Evolutionary conservation across 1,284 basidiomycete species (phyloP), one percentile per base, ranked within the genome.

Genomic region (Gomphus bonarii): DNA sequence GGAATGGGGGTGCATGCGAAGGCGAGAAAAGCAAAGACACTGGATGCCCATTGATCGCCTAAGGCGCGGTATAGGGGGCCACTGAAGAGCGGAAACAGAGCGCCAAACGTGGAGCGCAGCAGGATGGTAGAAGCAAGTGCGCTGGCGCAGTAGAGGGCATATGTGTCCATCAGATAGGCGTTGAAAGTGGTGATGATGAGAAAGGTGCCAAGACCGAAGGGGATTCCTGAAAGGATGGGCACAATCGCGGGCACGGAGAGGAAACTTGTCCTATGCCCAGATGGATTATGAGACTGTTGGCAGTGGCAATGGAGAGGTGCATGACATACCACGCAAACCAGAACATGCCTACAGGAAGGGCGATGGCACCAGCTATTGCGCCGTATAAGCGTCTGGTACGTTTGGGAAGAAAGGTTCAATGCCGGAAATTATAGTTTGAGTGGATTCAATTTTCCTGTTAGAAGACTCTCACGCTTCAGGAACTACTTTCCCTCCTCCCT

Each of bases 41-140:
- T 79, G 66, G 79, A 76, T 2, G 80, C 84, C 84, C 85, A 86
- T 60, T 80, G 70, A 50, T 83, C 78, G 9, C 84, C 84, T 14
- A 87, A 73, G 5, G 68, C 69, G 8, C 67, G 64, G 65, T 83
- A 85, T 75, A 86, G 77, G 42, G 74, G 63, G 0, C 78, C 74
- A 35, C 75, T 79, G 66, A 85, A 78, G 7, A 84, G 68, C 10
- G 82, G 83, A 68, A 85, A 85, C 3, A 78, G 72, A 1, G 80
- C 81, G 3, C 83, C 88, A 54, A 84, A 76, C 2, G 78, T 67
- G 2, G 80, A 82, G 43, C 87, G 79, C 40, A 84, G 66, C 28
- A 91, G 79, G 28, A 87, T 80, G 22, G 84, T 85, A 35, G 85
- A 79, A 0, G 86, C 84, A 35, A 86, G 73, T 3, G 84, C 84